Conservation (phyloP, 345 rosid genomes). For the Raphanus raphanistrum region DNA sequence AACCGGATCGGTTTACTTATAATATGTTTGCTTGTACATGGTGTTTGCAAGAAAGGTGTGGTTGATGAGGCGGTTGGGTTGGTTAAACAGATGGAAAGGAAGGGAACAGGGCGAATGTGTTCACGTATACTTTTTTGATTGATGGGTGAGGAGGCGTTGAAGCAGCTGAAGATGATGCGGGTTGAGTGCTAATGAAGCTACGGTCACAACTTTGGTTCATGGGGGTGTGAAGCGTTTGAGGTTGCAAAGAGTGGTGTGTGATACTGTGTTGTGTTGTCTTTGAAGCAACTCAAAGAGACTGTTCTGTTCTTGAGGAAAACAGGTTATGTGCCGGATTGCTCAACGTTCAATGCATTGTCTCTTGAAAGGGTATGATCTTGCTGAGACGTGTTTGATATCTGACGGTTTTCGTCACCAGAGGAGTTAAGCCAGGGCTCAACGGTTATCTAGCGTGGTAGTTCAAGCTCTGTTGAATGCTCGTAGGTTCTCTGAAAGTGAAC, state of each 20-base stretch:
- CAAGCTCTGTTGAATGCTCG: conserved; percentile 43
- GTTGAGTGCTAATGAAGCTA: conserved; percentile 76
- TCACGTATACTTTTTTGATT: conserved; percentile 66
- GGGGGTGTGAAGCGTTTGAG: conserved; percentile 71
- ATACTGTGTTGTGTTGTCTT: conserved; percentile 66
- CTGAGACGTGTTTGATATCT: conserved; percentile 56
- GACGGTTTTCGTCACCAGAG: conserved; percentile 51
- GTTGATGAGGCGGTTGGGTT: conserved; percentile 80
- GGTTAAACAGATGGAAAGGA: no score
- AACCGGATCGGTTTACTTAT: conserved; percentile 84
- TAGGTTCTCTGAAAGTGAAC: conserved; percentile 50
- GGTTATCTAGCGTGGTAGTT: no score
- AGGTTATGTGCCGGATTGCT: conserved; percentile 59
- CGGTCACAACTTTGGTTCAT: conserved; percentile 72
- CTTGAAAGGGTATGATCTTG: conserved; percentile 56
- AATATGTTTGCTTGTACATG: conserved; percentile 83
- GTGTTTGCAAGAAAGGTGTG: conserved; percentile 78
- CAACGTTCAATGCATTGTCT: conserved; percentile 64
- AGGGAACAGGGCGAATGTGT: conserved; percentile 61
- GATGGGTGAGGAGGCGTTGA: conserved; percentile 81
- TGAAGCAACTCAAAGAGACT: conserved; percentile 59
- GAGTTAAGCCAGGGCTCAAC: conserved; percentile 48
- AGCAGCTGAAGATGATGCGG: conserved; percentile 62
- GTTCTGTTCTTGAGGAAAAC: conserved; percentile 53
- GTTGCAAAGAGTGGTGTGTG: conserved; percentile 52